phyloP scores from a whole-genome alignment of 495 filamentous ascomycete genomes.

The Gamarada debralockiae region DNA sequence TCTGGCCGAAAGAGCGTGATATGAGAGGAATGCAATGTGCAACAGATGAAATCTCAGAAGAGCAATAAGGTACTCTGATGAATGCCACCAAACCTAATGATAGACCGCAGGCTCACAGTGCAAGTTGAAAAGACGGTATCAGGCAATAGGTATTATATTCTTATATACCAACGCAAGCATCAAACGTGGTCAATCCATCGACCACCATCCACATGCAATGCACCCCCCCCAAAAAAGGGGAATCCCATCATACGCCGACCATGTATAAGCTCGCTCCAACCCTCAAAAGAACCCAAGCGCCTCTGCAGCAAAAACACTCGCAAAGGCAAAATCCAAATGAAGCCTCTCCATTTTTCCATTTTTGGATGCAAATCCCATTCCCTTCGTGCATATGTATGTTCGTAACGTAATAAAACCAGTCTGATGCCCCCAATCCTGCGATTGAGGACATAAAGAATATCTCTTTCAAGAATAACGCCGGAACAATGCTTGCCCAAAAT shows the following conservation, averaged over 20 bases:
- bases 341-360: neutral
- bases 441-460: neutral
- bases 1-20: neutral
- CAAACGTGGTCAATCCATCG: neutral
- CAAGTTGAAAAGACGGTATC: too few species aligned
- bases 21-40: neutral
- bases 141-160: conserved; percentile 1
- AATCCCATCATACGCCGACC: neutral
- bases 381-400: neutral
- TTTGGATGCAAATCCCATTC: neutral
- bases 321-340: neutral
- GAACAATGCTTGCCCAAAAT: neutral
- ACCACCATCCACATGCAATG: neutral
- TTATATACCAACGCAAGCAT: neutral
- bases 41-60: neutral
- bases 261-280: neutral
- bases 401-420: neutral
- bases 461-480: neutral
- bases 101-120: too few species aligned
- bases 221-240: neutral
- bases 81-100: too few species aligned
- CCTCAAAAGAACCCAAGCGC: neutral
- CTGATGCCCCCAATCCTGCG: neutral
- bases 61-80: too few species aligned
- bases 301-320: neutral